Base-by-base conservation (phyloP, 495 filamentous ascomycete genomes). In the Aspergillus bridgeri region DNA sequence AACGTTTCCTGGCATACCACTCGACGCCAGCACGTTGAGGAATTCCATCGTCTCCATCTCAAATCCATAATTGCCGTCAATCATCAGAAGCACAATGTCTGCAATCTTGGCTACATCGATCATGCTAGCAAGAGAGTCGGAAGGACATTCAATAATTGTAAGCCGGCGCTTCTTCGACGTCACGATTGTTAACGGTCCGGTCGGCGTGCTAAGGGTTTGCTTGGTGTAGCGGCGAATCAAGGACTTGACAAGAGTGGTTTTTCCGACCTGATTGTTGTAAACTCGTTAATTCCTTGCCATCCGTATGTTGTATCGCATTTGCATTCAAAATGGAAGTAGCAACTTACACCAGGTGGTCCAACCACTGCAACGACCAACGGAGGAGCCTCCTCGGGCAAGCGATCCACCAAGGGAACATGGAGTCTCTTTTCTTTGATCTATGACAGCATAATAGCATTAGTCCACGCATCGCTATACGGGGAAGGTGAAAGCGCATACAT, bases 41-140 rank as follows among this genome's bases (percentile, higher is more conserved):
- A 98, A 98, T 71, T 98, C 94, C 95, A 98, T 98, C 1, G 94
- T 98, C 77, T 98, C 94, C 94, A 98, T 98, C 75, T 98, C 94
- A 65, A 98, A 98, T 3, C 94, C 94, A 68, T 86, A 98, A 74
- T 97, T 97, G 38, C 92, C 95, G 68, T 98, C 94, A 58, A 98
- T 98, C 90, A 98, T 91, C 25, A 98, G 77, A 23, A 98, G 76
- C 3, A 98, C 91, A 60, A 98, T 97, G 68, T 98, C 94, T 21
- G 92, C 93, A 25, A 98, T 88, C 71, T 98, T 98, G 33, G 93
- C 87, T 22, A 96, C 80, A 74, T 98, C 94, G 58, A 98, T 90
- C 89, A 95, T 96, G 54, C 86, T 88, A 27, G 93, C 92, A 49
- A 98, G 83, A 23, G 84, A 87, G 63, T 98, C 92, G 65, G 92